Evolutionary conservation across 495 filamentous ascomycete genomes (phyloP), one percentile per base, ranked within the genome.

Genomic region (Recurvomyces mirabilis): DNA sequence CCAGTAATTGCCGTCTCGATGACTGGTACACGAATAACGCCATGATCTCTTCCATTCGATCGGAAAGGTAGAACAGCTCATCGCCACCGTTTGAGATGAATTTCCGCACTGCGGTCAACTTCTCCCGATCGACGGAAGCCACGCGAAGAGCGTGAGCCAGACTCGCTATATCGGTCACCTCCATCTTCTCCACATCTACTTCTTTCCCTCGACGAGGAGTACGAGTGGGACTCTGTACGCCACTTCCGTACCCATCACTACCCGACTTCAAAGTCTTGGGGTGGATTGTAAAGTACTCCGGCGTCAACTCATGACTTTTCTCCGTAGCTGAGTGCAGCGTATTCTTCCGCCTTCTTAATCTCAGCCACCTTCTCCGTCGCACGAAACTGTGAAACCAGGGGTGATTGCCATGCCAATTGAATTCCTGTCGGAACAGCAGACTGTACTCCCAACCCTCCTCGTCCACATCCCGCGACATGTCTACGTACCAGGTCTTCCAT

Each of bases 371-470:
- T 47, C 93, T 71, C 41, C 93, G 70, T 5, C 93, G 73, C 10
- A 93, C 93, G 64, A 89, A 96, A 2, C 84, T 89, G 62, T 87
- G 84, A 58, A 84, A 93, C 84, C 87, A 95, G 15, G 79, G 78
- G 57, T 86, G 80, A 21, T 82, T 82, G 5, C 87, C 84, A 64
- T 96, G 93, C 93, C 93, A 99, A 1, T 79, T 74, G 41, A 84
- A 89, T 12, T 65, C 66, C 34, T 73, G 78, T 1, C 67, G 62
- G 54, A 96, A 99, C 47, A 78, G 81, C 65, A 94, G 85, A 17
- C 81, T 83, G 57, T 99, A 99, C 55, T 88, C 75, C 93, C 93
- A 99, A 2, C 93, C 93, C 49, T 93, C 86, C 46, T 89, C 81
- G 54, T 96, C 93, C 9, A 85, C 76, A 49, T 84, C 78, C n/a